Percentiles rank a stretch among this genome's conserved stretches.
Evolutionary conservation across 2,329 filamentous ascomycete species (phyloP).

Genomic region (Parascedosporium putredinis): DNA sequence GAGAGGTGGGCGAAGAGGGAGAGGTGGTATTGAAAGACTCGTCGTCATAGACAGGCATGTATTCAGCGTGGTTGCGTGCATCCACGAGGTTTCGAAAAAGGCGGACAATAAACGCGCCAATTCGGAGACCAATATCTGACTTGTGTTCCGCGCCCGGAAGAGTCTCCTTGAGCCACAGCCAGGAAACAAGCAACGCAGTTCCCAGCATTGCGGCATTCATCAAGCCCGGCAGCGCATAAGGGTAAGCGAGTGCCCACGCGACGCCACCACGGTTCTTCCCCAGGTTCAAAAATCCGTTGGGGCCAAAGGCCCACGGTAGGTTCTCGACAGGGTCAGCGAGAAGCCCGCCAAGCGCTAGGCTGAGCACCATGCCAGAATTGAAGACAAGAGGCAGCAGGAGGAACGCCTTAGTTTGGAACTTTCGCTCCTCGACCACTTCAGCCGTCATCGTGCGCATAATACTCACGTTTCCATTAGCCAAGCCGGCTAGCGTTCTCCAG

Average conservation of each 20-base stretch:
- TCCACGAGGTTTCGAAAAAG: slow-evolving; percentile 10
- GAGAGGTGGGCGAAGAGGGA: not conserved
- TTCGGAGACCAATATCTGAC: slow-evolving; percentile 10
- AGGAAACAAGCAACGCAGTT: slow-evolving; percentile 20
- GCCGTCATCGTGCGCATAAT: slow-evolving; percentile 67
- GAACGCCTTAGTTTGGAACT: slow-evolving; percentile 38
- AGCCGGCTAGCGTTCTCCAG: slow-evolving; percentile 49
- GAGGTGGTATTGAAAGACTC: not conserved
- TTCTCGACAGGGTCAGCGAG: slow-evolving; percentile 31
- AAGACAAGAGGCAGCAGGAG: slow-evolving; percentile 51
- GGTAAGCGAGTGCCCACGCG: slow-evolving; percentile 28
- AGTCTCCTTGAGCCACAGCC: slow-evolving; percentile 25
- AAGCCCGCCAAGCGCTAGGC: slow-evolving; percentile 30
- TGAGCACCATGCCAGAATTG: slow-evolving; percentile 37
- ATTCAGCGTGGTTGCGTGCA: slow-evolving; percentile 9
- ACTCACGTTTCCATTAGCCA: slow-evolving; percentile 62
- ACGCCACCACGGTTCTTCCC: slow-evolving; percentile 13
- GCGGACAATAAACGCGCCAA: slow-evolving; percentile 10
- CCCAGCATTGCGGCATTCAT: slow-evolving; percentile 25
- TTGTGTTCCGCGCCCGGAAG: slow-evolving; percentile 21
- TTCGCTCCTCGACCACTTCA: slow-evolving; percentile 62
- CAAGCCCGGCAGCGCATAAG: slow-evolving; percentile 32
- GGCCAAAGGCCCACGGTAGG: slow-evolving; percentile 27
- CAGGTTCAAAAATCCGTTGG: slow-evolving; percentile 23
- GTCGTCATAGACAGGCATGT: slow-evolving; percentile 10